phyloP scores from a whole-genome alignment of 23 red algal species.

The Gracilaria domingensis region DNA sequence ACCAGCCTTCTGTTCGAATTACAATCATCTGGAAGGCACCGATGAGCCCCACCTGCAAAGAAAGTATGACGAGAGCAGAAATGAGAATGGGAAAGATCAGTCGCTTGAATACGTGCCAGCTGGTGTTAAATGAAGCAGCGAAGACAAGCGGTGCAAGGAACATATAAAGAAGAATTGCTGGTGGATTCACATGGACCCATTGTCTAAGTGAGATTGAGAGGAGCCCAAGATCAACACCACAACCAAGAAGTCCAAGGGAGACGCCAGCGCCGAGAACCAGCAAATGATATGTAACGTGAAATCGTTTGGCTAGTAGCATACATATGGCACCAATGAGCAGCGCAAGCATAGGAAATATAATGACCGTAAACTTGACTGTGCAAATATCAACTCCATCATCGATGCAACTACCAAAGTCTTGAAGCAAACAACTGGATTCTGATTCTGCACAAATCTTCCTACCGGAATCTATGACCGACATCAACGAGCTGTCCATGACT shows the following conservation, averaged over 20 bases:
- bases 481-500: not conserved
- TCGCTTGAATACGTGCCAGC: constrained; percentile 84
- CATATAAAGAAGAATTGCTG: constrained; percentile 85
- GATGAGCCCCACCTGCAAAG: constrained; percentile 71
- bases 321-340: constrained; percentile 58
- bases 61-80: constrained; percentile 77
- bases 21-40: constrained; percentile 77
- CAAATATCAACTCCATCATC: constrained; percentile 22
- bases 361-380: constrained; percentile 54
- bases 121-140: constrained; percentile 86
- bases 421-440: constrained; percentile 42
- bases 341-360: constrained; percentile 80
- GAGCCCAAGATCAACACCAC: constrained; percentile 76
- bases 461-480: not conserved
- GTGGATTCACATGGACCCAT: constrained; percentile 92
- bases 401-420: constrained; percentile 15
- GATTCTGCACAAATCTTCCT: constrained; percentile 25
- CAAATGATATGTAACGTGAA: constrained; percentile 79
- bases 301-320: constrained; percentile 26
- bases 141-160: constrained; percentile 94
- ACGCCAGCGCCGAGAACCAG: constrained; percentile 77
- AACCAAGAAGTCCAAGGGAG: constrained; percentile 83
- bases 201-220: constrained; percentile 74
- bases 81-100: constrained; percentile 77
- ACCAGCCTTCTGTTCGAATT: constrained; percentile 76